Evolutionary conservation across 805 yeast genomes (phyloP), one percentile per base, ranked within the genome.

Genomic region (Yamadazyma olivae): DNA sequence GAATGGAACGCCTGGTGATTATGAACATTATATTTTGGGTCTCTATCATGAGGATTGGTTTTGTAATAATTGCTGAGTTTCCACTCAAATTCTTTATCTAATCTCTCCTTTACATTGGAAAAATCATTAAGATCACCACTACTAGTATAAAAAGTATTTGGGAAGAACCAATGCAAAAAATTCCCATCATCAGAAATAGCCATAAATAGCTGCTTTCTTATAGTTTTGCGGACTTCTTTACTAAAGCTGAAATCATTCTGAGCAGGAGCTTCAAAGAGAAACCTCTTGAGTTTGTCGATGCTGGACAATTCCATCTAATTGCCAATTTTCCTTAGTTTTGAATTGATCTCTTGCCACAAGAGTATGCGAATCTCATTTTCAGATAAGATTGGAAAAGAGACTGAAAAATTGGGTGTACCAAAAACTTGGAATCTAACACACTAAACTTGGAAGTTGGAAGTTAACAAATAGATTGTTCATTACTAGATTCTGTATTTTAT

Each of bases 1-100:
- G 74, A 69, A 51, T 86, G 95, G 40, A 51, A 57, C 5, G 67
- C 66, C 30, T 56, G 59, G 39, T 56, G 59, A 34, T 47, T 50
- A 38, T 56, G 62, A 16, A 51, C 40, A 21, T 45, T 43, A 33
- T 41, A 43, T 24, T 43, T 44, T 5, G 49, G 39, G 20, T 52
- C 54, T 27, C 51, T 36, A n/a, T 29, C 24, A 17, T 36, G 36
- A 17, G 45, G 30, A 19, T 39, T 39, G 9, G 40, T 29, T 27
- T 48, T 48, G 45, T 59, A 57, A 40, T 66, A 63, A 20, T 54
- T 49, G 16, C 51, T 24, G 31, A 60, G 55, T 43, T 49, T 56
- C 70, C 70, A 64, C 31, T 62, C 38, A 47, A 39, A 51, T 17
- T 56, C 56, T 5, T 40, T 26, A 5, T 53, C 63, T 5, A 62